Base-by-base conservation (phyloP, 768 basidiomycete species). In the Mycena alexandri region DNA sequence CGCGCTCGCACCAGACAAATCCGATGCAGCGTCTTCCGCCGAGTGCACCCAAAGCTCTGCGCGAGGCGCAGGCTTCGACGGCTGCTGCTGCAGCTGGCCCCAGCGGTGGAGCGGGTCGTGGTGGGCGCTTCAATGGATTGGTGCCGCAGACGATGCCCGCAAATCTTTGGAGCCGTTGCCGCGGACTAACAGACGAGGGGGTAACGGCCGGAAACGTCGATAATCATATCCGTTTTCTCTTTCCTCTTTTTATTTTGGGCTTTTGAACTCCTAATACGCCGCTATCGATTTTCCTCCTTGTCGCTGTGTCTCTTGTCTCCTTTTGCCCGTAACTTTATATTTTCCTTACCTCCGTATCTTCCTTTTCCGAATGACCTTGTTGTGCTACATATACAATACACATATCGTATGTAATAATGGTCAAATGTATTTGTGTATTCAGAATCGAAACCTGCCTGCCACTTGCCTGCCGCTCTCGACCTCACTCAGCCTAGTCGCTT, bases 1-100 rank as follows among this genome's bases (percentile, higher is more conserved):
- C 70, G 13, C 70, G 70, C 25, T 71, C 70, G 22, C 53, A 71
- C 42, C 59, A 66, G 21, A 17, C 25, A 33, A 21, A 48, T 17
- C 42, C n/a, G 50, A 33, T 58, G 25, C 59, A 58, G 38, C 70
- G 70, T 17, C 21, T 47, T 21, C 70, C 70, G 47, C 70, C 70
- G 47, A 71, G 65, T 47, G 70, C 65, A 17, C 70, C 70, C 8
- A 71, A 67, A 57, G 70, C 70, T n/a, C 59, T 71, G 11, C 65
- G 70, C 4, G 70, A 71, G 41, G 70, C 70, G 61, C 68, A 69
- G 46, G 58, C 46, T 16, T 38, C 67, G 4, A 53, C 67, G 4
- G 53, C 42, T 21, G 61, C 55, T 1, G 22, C 22, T 10, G 41
- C 46, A 54, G 24, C 42, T 2, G 44, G 61, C 8, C 21, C 24